These are phyloP conservation scores for Moniliophthora roreri DNA, from an alignment of 1,284 basidiomycete species.

Conservation along the genomic window DNA sequence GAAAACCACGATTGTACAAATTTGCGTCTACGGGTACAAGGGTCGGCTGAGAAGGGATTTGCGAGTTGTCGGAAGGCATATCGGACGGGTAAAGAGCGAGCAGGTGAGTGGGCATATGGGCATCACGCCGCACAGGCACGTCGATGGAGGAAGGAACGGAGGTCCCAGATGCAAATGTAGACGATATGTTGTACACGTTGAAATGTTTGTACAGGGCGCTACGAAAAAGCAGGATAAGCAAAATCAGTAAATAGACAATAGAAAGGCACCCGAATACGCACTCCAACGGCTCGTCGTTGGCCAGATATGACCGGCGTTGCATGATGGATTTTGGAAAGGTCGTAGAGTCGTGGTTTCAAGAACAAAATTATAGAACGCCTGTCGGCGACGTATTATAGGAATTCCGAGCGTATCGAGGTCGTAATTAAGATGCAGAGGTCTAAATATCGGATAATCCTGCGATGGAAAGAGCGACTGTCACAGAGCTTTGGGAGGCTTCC, in stretches of 20 bases:
- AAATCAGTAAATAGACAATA: neutral
- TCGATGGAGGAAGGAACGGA: constrained; percentile 38
- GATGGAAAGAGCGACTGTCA: too few species aligned
- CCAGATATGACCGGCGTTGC: neutral
- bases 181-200: constrained; percentile 35
- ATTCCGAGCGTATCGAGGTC: neutral
- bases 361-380: neutral
- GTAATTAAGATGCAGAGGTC: neutral
- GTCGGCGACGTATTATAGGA: neutral
- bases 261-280: neutral
- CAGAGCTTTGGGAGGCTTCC: too few species aligned
- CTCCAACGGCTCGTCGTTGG: neutral
- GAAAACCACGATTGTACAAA: constrained; percentile 41
- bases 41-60: constrained; percentile 32
- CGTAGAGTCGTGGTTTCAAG: neutral
- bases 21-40: constrained; percentile 47
- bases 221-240: neutral
- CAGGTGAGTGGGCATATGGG: constrained; percentile 47
- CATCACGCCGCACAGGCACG: constrained; percentile 38
- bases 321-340: neutral
- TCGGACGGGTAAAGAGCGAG: constrained; percentile 41
- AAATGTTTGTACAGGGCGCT: constrained; percentile 50
- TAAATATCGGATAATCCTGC: too few species aligned
- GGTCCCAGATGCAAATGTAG: constrained; percentile 22
- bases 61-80: constrained; percentile 15